Conservation (phyloP, 2,329 filamentous ascomycete species). For the Calonectria ilicicola region DNA sequence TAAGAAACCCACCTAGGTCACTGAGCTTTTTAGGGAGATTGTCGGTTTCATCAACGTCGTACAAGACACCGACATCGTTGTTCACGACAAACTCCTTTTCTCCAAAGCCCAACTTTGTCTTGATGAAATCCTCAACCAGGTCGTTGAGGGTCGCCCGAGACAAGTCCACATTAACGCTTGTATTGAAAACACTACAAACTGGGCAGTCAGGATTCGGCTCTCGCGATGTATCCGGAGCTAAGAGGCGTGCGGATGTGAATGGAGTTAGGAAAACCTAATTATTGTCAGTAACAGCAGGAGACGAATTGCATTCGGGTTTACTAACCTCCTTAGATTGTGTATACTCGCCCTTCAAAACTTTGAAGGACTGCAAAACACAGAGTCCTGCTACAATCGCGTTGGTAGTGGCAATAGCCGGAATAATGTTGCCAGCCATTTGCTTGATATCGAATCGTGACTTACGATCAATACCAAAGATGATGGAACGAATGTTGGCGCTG, state of each 20-base stretch:
- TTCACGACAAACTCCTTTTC: constrained; percentile 83
- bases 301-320: background rate
- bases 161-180: constrained; percentile 75
- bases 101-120: constrained; percentile 78
- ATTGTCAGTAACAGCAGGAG: background rate
- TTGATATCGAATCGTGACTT: constrained; percentile 98
- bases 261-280: constrained; percentile 81
- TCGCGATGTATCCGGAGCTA: constrained; percentile 68
- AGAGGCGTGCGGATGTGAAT: constrained; percentile 67
- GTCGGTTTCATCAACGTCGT: constrained; percentile 80
- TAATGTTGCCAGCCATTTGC: constrained; percentile 99
- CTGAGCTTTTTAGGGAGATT: constrained; percentile 84
- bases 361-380: constrained; percentile 93
- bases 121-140: constrained; percentile 81
- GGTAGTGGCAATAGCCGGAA: constrained; percentile 96
- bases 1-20: constrained; percentile 72
- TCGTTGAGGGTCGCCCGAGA: constrained; percentile 81
- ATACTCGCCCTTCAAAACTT: constrained; percentile 82
- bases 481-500: constrained; percentile 88
- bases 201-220: constrained; percentile 84
- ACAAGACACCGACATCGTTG: constrained; percentile 81
- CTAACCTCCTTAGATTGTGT: constrained; percentile 79
- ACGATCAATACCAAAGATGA: constrained; percentile 87
- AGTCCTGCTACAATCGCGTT: constrained; percentile 96
- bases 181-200: constrained; percentile 82